Evolutionary conservation across 352 stramenopile species (phyloP), one percentile per base, ranked within the genome.

Genomic region (Phytophthora sp.): DNA sequence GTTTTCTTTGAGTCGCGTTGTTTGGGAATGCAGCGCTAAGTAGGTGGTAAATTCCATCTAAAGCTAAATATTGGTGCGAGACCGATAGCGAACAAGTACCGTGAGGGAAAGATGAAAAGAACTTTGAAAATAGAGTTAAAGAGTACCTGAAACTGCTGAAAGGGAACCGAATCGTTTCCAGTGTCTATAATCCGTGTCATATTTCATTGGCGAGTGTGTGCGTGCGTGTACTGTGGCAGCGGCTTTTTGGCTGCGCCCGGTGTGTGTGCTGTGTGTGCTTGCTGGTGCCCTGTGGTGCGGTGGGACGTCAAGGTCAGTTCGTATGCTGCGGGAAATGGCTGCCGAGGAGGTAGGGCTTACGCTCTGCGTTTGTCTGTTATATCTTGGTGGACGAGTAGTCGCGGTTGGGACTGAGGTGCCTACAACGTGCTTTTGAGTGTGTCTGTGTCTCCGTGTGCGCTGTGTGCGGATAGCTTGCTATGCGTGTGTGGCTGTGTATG

Each of bases 81-180:
- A 94, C 82, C 75, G 77, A 91, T 94, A 89, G 81, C 73, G 73
- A 77, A 93, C 77, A 91, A 91, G 75, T 90, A 90, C 84, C 75
- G 77, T 76, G 71, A 76, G 51, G 81, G 55, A 65, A 93, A 81
- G 79, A 83, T 91, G 89, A 93, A 94, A 69, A 59, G 82, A 89
- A 93, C 82, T 94, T 91, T 94, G 82, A 91, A 92, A 93, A 94
- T 71, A 92, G 83, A 93, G 86, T 92, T 89, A 92, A 92, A 93
- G 77, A 95, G 82, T 91, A 89, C 87, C 77, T 95, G 84, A 94
- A 94, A 91, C 90, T 90, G 85, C 76, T 93, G 77, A 94, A 71
- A 71, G 49, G 63, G 46, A 92, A 94, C 66, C 80, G 80, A 91
- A 92, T 77, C 77, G 77, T 71, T 71, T 59, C 63, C 55, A 66